Evolutionary conservation across 2,329 filamentous ascomycete genomes (phyloP).

Genomic region (Paecilomyces sp.): DNA sequence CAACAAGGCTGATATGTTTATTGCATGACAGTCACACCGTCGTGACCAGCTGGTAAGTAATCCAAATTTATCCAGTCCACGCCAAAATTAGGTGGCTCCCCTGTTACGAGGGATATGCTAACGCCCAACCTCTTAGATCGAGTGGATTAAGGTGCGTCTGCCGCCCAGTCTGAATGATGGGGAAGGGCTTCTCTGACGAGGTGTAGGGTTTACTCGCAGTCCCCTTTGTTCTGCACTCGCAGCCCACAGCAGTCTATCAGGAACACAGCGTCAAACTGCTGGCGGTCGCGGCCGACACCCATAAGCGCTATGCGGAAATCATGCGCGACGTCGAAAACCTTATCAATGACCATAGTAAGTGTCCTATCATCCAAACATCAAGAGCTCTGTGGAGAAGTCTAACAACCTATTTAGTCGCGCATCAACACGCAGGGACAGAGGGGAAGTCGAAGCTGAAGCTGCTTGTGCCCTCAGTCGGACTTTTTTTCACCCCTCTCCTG

Average conservation of each 20-base stretch:
- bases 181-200: neutral
- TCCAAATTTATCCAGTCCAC: neutral
- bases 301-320: slow-evolving; percentile 87
- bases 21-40: slow-evolving; percentile 70
- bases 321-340: slow-evolving; percentile 88
- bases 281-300: slow-evolving; percentile 71
- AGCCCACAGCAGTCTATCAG: slow-evolving; percentile 81
- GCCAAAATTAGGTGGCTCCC: neutral
- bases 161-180: neutral
- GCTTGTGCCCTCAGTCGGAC: slow-evolving; percentile 83
- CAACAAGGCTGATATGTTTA: slow-evolving; percentile 8
- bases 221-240: slow-evolving; percentile 92
- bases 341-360: slow-evolving; percentile 80
- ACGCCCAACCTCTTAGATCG: slow-evolving; percentile 43
- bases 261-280: slow-evolving; percentile 55
- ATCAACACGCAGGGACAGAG: slow-evolving; percentile 57
- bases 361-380: neutral
- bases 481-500: slow-evolving; percentile 82
- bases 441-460: slow-evolving; percentile 86
- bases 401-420: slow-evolving; percentile 48
- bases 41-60: slow-evolving; percentile 72
- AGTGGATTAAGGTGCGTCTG: slow-evolving; percentile 77
- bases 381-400: neutral
- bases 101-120: neutral
- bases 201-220: slow-evolving; percentile 70